These are phyloP conservation scores for Neurospora tetrasperma DNA, from an alignment of 495 filamentous ascomycete species.

Conservation along the genomic window DNA sequence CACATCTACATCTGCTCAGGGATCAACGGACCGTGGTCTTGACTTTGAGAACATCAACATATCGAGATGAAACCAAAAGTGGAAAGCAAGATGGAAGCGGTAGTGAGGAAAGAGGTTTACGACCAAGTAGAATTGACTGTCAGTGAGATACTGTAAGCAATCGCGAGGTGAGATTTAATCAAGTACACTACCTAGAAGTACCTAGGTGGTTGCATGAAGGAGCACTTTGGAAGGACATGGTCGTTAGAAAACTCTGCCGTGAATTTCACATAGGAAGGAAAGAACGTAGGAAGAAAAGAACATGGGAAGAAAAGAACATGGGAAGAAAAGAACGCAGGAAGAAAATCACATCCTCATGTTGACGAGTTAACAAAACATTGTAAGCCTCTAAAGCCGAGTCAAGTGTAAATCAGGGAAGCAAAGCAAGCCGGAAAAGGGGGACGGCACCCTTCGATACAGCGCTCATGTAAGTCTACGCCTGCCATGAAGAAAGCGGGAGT, in stretches of 20 bases:
- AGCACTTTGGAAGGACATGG: background rate
- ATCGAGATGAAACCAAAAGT: too few relatives aligned
- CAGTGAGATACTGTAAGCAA: too few relatives aligned
- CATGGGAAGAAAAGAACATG: background rate
- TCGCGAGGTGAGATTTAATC: too few relatives aligned
- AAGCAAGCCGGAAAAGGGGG: background rate
- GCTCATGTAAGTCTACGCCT: too few relatives aligned
- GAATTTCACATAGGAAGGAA: too few relatives aligned
- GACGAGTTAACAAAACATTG: background rate
- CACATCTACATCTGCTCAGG: too few relatives aligned
- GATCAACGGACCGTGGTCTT: too few relatives aligned
- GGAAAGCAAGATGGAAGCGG: background rate
- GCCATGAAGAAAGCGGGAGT: too few relatives aligned
- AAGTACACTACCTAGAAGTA: too few relatives aligned
- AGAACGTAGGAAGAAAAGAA: too few relatives aligned
- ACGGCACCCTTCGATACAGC: background rate
- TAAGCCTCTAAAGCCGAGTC: background rate
- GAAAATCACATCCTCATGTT: background rate
- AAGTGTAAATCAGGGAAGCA: background rate
- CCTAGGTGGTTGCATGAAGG: background rate
- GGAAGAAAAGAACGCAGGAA: background rate
- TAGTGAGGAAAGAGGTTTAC: background rate
- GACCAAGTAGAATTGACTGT: background rate
- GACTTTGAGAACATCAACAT: too few relatives aligned
- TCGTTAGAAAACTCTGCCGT: background rate